Percentiles rank a stretch among this genome's conserved stretches.
Conservation (phyloP, 306 rosid genomes). For the Prunus salicina region DNA sequence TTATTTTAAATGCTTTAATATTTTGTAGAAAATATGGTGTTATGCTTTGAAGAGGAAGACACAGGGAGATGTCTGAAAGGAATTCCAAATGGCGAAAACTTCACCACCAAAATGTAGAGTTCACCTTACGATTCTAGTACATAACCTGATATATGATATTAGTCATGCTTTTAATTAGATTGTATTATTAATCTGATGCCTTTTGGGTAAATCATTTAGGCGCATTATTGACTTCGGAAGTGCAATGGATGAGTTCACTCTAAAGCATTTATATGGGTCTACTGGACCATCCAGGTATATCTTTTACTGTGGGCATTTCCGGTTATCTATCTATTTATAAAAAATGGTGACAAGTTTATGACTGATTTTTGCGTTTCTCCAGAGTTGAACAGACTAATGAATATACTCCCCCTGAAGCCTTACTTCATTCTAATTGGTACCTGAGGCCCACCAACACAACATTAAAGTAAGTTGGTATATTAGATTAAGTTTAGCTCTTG, state of each 20-base stretch:
- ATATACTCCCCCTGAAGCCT: conserved; percentile 90
- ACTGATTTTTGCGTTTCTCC: conserved; percentile 23
- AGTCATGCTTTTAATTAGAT: neutral
- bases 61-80: conserved; percentile 82
- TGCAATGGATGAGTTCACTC: conserved; percentile 79
- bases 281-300: conserved; percentile 85
- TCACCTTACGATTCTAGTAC: conserved; percentile 22
- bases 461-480: conserved; percentile 59
- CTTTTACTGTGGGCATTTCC: conserved; percentile 13
- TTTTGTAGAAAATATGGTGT: conserved; percentile 85
- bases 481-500: conserved; percentile 15
- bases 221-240: conserved; percentile 89
- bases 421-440: conserved; percentile 81
- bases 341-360: conserved; percentile 4
- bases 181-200: neutral
- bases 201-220: conserved; percentile 24
- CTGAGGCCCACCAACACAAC: conserved; percentile 62
- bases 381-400: conserved; percentile 90
- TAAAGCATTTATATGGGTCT: conserved; percentile 84
- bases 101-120: conserved; percentile 73
- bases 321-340: conserved; percentile 1
- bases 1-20: conserved; percentile 5
- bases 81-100: conserved; percentile 48
- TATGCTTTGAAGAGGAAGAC: conserved; percentile 84
- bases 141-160: neutral